Evolutionary conservation across 371 early-diverging fungal genomes (phyloP), one percentile per base, ranked within the genome.

Genomic region (Mortierella sp.): DNA sequence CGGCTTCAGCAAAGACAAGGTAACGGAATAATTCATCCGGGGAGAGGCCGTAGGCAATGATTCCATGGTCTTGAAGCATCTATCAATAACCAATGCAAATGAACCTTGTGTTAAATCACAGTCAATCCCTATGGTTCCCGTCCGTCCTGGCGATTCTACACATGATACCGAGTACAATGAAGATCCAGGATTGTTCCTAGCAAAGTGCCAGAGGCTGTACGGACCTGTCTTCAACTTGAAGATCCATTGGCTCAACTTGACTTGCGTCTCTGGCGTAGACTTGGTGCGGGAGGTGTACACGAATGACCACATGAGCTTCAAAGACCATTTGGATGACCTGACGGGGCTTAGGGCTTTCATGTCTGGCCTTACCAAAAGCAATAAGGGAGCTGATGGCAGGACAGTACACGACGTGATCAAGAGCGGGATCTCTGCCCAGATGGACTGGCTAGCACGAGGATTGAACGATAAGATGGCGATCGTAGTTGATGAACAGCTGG

Each of bases 251-350:
- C 41, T 47, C 29, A 40, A 44, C 21, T 49, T 63, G 44, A 10
- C 28, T 9, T 27, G 60, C 6, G 65, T 51, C 0, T 57, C 51
- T 4, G 59, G 68, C 24, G 56, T 57, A 2, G 77, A 66, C 0
- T 29, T 54, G 29, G 47, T 56, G 22, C 63, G 67, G 0, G 73
- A 73, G n/a, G 37, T 73, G 4, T 67, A 67, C 37, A 57, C 62
- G 67, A 62, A 31, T 16, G 67, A 66, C 0, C 27, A 46, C 16
- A 54, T 76, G 7, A 56, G 43, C 14, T 55, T 57, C 22, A 21
- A 22, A 2, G 76, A 76, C 28, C 49, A 68, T 0, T 31, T 68
- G 0, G 65, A 76, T 3, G 45, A 60, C 4, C 7, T 60, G 3
- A 68, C 65, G 1, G 76, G 76, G 0, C 29, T 76, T 1, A 39